phyloP scores from a whole-genome alignment of 106 monocot species.

The Dioscorea dumetorum region DNA sequence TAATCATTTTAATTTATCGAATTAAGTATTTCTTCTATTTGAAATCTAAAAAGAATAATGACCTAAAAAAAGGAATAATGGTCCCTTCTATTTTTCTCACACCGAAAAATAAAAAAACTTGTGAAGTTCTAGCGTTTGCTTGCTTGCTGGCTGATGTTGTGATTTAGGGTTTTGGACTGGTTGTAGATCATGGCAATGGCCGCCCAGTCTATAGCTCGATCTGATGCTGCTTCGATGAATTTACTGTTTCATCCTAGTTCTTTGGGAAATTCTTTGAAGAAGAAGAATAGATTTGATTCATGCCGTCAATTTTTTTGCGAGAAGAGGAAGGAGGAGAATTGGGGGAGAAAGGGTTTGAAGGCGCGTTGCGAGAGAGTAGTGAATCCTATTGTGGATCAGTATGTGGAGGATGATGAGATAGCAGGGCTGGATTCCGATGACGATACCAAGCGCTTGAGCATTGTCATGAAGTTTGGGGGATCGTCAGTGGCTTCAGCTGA shows the following conservation, averaged over 20 bases:
- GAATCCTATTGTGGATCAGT: slow-evolving; percentile 2
- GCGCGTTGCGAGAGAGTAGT: slow-evolving; percentile 20
- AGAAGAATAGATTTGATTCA: background rate
- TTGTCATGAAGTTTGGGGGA: slow-evolving; percentile 93
- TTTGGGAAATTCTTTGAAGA: background rate
- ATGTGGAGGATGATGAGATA: slow-evolving; percentile 22
- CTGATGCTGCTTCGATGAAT: slow-evolving; percentile 1
- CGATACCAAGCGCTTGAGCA: slow-evolving; percentile 28
- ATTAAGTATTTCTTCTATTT: too few relatives aligned
- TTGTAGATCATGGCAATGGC: slow-evolving; percentile 16
- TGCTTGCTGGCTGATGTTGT: too few relatives aligned
- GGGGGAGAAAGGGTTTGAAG: slow-evolving; percentile 16
- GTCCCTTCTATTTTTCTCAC: too few relatives aligned
- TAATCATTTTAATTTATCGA: too few relatives aligned
- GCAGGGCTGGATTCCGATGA: background rate
- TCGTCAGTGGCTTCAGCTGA: slow-evolving; percentile 75
- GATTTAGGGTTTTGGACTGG: too few relatives aligned
- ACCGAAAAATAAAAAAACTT: too few relatives aligned
- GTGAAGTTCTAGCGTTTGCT: too few relatives aligned
- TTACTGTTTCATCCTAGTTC: slow-evolving; percentile 4
- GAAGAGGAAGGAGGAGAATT: background rate
- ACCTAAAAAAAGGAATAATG: too few relatives aligned
- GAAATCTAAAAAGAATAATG: too few relatives aligned
- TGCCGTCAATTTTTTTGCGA: background rate
- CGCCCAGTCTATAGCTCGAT: slow-evolving; percentile 7